phyloP scores from a whole-genome alignment of 164 flowering plant genomes.

The Brasenia schreberi region DNA sequence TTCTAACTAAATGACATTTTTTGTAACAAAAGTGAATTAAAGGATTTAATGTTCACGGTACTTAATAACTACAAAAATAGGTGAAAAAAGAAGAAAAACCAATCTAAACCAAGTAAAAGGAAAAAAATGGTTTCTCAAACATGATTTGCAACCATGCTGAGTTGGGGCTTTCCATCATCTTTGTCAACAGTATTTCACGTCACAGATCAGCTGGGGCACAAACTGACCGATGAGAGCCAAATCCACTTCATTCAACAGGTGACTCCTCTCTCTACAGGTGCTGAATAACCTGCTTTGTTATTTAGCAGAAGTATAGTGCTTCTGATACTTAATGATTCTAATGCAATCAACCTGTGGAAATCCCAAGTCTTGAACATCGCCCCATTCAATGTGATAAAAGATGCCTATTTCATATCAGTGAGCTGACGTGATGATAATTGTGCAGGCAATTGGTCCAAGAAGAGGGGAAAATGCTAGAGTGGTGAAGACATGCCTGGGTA shows the following conservation, averaged over 20 bases:
- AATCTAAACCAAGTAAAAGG: too few relatives aligned
- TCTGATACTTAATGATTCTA: neutral
- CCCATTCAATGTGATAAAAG: neutral
- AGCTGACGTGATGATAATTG: neutral
- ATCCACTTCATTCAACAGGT: conserved; percentile 80
- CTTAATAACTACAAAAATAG: too few relatives aligned
- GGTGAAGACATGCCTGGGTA: conserved; percentile 8
- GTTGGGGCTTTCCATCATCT: neutral
- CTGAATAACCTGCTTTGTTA: neutral
- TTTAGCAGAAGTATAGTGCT: neutral
- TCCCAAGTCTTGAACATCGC: neutral
- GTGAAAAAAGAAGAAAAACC: neutral
- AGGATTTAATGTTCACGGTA: neutral
- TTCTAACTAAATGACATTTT: too few relatives aligned
- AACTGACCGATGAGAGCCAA: conserved; percentile 64
- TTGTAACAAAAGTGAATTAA: neutral
- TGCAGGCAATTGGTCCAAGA: conserved; percentile 50
- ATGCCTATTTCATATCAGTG: neutral
- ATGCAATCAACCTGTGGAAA: neutral
- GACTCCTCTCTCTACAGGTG: conserved; percentile 1
- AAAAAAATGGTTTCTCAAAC: neutral
- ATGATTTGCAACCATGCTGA: neutral
- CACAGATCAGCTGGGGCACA: conserved; percentile 63
- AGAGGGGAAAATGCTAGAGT: conserved; percentile 15
- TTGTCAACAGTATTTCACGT: conserved; percentile 71